phyloP scores from a whole-genome alignment of 441 rosid genomes.

The Arabidopsis hybrid region DNA sequence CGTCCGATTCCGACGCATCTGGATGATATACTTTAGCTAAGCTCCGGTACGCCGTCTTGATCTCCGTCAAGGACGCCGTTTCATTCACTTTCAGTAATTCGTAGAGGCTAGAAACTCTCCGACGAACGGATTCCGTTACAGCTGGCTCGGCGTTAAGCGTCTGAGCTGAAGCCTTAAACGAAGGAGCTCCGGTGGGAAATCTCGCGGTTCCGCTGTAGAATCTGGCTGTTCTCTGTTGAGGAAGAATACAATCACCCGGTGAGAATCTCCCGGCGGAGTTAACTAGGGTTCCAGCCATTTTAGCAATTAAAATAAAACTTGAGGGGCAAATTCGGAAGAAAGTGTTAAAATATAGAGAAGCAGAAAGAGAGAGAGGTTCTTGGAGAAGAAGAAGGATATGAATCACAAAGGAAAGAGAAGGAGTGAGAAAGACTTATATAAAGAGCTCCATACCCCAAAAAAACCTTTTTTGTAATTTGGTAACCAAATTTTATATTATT shows the following conservation, averaged over 20 bases:
- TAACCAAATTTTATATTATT: neutral
- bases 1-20: slow-evolving; percentile 68
- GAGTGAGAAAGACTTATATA: slow-evolving; percentile 27
- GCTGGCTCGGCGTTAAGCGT: slow-evolving; percentile 44
- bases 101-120: slow-evolving; percentile 60
- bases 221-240: slow-evolving; percentile 29
- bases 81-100: slow-evolving; percentile 66
- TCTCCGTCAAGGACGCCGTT: slow-evolving; percentile 76
- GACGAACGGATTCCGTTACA: slow-evolving; percentile 30
- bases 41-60: slow-evolving; percentile 77
- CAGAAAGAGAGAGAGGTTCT: slow-evolving; percentile 23
- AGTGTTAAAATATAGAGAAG: neutral
- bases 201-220: slow-evolving; percentile 34
- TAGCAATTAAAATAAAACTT: neutral
- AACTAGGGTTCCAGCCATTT: slow-evolving; percentile 46
- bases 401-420: slow-evolving; percentile 32
- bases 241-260: slow-evolving; percentile 23
- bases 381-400: slow-evolving; percentile 19
- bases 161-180: slow-evolving; percentile 40
- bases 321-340: slow-evolving; percentile 35
- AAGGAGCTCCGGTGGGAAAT: slow-evolving; percentile 34
- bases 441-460: neutral
- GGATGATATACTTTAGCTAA: slow-evolving; percentile 89
- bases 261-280: slow-evolving; percentile 37
- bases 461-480: neutral